Percentiles rank a stretch among this genome's conserved stretches.
Evolutionary conservation across 306 rosid genomes (phyloP).

Genomic region (Vachellia pachyceras): DNA sequence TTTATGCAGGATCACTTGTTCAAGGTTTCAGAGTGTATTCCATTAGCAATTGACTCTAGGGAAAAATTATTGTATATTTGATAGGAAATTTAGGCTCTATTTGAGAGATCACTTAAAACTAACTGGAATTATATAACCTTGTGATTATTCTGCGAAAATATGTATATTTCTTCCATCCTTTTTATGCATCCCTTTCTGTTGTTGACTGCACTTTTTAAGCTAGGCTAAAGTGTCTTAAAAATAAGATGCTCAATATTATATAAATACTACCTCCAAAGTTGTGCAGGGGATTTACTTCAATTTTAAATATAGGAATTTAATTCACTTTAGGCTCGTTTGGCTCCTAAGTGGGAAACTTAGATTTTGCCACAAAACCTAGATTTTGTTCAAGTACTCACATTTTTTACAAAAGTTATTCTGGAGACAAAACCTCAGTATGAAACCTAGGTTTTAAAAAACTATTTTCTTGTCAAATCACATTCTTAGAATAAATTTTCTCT

Average conservation of each 20-base stretch:
- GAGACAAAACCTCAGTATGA: no score
- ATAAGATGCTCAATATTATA: background rate
- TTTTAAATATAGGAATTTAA: no score
- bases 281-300: no score
- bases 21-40: constrained; percentile 30
- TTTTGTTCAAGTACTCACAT: no score
- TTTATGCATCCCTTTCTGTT: background rate
- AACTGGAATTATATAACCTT: constrained; percentile 1
- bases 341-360: no score
- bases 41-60: constrained; percentile 32
- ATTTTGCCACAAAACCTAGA: no score
- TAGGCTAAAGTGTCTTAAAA: background rate
- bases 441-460: no score
- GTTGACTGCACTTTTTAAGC: background rate
- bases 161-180: background rate
- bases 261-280: no score
- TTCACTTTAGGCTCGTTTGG: no score
- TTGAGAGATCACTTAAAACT: constrained; percentile 16
- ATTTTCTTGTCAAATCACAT: no score
- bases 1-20: constrained; percentile 33
- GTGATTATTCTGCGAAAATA: constrained; percentile 4
- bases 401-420: no score
- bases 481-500: no score
- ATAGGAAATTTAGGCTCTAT: constrained; percentile 24
- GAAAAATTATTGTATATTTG: constrained; percentile 29